A percentile compares a stretch with the other conserved stretches of the same genome.
These are phyloP conservation scores for Candida sanyaensis DNA, from an alignment of 1,139 yeast genomes.

Conservation along the genomic window DNA sequence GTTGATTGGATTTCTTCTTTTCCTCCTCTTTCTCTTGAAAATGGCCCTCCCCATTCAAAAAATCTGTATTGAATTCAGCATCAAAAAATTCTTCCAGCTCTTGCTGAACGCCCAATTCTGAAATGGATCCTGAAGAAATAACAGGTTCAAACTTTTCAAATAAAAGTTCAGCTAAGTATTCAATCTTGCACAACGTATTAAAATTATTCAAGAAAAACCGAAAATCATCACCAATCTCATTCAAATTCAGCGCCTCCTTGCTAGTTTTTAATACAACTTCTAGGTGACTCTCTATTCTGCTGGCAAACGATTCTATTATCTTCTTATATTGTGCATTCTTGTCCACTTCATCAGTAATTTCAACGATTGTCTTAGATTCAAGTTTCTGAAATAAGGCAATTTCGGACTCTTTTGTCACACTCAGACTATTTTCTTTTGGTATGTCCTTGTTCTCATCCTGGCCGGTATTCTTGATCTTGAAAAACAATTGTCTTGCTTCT, in stretches of 20 bases:
- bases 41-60: conserved; percentile 28
- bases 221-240: conserved; percentile 20
- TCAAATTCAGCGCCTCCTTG: conserved; percentile 4
- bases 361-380: conserved; percentile 12
- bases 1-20: conserved; percentile 1
- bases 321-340: conserved; percentile 13
- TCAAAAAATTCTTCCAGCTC: conserved; percentile 13
- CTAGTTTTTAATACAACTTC: conserved; percentile 9
- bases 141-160: conserved; percentile 29
- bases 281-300: conserved; percentile 19
- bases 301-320: conserved; percentile 15
- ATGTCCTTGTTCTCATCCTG: conserved; percentile 7
- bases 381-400: conserved; percentile 16
- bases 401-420: conserved; percentile 10
- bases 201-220: conserved; percentile 27
- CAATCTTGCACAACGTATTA: conserved; percentile 34
- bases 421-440: neutral
- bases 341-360: conserved; percentile 22
- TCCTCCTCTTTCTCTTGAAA: conserved; percentile 10
- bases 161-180: conserved; percentile 28
- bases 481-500: conserved; percentile 42
- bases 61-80: conserved; percentile 26
- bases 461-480: conserved; percentile 28
- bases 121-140: conserved; percentile 21
- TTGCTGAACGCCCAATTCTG: conserved; percentile 5